phyloP scores from a whole-genome alignment of 2,329 filamentous ascomycete species.

The Venturia asperata region DNA sequence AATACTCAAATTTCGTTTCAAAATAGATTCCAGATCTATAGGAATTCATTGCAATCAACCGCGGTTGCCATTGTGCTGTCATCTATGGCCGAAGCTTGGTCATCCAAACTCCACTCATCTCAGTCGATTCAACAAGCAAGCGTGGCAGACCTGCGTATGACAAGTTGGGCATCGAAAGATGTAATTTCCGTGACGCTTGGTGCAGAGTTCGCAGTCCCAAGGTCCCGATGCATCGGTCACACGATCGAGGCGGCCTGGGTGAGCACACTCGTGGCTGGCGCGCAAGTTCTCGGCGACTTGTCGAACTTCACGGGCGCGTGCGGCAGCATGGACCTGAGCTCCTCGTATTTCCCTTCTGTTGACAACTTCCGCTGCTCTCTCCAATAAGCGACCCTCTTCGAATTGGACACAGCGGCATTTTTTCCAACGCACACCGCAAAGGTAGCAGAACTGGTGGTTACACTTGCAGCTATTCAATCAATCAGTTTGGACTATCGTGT shows the following conservation, averaged over 20 bases:
- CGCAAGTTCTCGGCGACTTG: not conserved
- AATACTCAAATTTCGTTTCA: too few relatives aligned
- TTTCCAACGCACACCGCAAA: not conserved
- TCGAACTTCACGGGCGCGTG: not conserved
- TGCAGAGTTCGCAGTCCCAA: not conserved
- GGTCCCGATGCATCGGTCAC: not conserved
- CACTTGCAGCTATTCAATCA: not conserved
- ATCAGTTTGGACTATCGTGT: not conserved
- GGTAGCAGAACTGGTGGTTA: not conserved
- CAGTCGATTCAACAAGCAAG: not conserved
- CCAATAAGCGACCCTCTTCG: not conserved
- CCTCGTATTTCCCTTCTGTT: not conserved
- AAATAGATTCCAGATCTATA: too few relatives aligned
- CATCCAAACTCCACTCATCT: not conserved
- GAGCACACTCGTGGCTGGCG: not conserved
- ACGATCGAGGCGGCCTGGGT: not conserved
- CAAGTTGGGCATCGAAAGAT: not conserved
- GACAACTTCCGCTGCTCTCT: not conserved
- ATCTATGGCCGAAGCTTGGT: not conserved
- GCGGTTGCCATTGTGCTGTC: not conserved
- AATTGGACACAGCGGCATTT: not conserved
- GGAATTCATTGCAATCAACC: not conserved
- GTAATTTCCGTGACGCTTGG: not conserved
- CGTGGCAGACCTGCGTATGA: not conserved
- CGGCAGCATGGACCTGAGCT: not conserved